These are phyloP conservation scores for Xerocomus spinulosus DNA, from an alignment of 768 basidiomycete species.

Conservation along the genomic window DNA sequence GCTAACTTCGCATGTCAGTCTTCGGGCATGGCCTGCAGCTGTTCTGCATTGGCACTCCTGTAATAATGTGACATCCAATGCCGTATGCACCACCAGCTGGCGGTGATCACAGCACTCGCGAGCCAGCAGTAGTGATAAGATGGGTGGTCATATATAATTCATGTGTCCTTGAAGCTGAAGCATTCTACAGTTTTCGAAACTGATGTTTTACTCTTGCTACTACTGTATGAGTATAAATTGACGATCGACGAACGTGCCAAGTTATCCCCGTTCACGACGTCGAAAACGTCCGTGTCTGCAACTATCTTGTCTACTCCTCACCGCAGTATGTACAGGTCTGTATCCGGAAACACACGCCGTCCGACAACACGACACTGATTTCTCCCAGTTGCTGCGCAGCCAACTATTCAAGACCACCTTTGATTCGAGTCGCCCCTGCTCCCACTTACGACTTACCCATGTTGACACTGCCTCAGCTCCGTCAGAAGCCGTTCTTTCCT, in stretches of 20 bases:
- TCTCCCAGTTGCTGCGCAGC: slow-evolving; percentile 32
- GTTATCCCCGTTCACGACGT: slow-evolving; percentile 11
- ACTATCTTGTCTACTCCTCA: slow-evolving; percentile 29
- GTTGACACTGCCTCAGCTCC: slow-evolving; percentile 61
- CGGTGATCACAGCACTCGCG: no score
- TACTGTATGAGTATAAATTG: no score
- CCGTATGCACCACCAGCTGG: no score
- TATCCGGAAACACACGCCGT: slow-evolving; percentile 20
- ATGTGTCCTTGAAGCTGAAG: no score
- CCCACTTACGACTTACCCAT: slow-evolving; percentile 51
- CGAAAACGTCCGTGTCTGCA: slow-evolving; percentile 21
- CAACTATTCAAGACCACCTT: slow-evolving; percentile 33
- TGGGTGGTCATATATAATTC: no score
- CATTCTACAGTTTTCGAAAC: no score
- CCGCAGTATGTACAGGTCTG: slow-evolving; percentile 35
- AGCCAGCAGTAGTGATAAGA: no score
- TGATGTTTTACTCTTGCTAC: no score
- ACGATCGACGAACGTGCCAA: slow-evolving; percentile 18
- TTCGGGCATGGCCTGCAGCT: no score
- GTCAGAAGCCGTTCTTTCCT: slow-evolving; percentile 41
- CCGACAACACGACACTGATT: slow-evolving; percentile 29
- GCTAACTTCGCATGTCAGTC: no score
- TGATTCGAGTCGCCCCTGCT: slow-evolving; percentile 16
- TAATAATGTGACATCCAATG: no score
- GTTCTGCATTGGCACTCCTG: no score